A percentile compares a stretch with the other conserved stretches of the same genome.
Conservation (phyloP, 2,329 filamentous ascomycete genomes). For the Epicoccum nigrum region DNA sequence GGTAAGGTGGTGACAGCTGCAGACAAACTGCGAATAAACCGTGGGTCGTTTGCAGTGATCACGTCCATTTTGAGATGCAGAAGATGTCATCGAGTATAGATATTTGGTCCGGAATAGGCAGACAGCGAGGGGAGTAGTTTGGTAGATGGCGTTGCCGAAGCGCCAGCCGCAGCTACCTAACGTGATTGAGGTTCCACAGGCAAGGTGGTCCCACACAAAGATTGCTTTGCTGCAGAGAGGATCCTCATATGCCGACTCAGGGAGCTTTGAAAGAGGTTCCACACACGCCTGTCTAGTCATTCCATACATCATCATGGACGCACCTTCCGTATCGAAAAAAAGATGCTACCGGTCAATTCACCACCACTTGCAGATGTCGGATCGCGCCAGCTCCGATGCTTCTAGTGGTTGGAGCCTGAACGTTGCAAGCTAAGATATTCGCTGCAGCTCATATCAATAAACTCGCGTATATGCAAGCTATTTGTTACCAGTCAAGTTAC, state of each 20-base stretch:
- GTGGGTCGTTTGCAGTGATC: neutral
- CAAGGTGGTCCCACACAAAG: neutral
- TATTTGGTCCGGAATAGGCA: slow-evolving; percentile 2
- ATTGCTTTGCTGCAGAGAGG: neutral
- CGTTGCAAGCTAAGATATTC: no score
- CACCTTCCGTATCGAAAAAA: no score
- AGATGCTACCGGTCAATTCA: no score
- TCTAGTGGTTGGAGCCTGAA: no score
- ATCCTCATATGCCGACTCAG: neutral
- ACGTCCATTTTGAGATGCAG: neutral
- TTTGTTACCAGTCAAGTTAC: no score
- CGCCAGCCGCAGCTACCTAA: neutral
- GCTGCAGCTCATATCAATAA: no score
- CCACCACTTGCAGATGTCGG: no score
- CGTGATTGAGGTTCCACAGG: neutral
- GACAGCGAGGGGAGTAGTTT: neutral
- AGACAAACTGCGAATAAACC: slow-evolving; percentile 4
- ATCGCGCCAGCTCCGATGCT: no score
- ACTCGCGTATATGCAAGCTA: no score
- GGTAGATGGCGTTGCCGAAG: slow-evolving; percentile 13
- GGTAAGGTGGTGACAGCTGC: neutral
- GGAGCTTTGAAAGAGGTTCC: neutral
- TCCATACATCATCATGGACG: no score
- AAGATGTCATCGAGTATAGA: slow-evolving; percentile 3
- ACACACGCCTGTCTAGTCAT: neutral